Evolutionary conservation across 2,329 filamentous ascomycete genomes (phyloP).

Genomic region (Thyridium curvatum): DNA sequence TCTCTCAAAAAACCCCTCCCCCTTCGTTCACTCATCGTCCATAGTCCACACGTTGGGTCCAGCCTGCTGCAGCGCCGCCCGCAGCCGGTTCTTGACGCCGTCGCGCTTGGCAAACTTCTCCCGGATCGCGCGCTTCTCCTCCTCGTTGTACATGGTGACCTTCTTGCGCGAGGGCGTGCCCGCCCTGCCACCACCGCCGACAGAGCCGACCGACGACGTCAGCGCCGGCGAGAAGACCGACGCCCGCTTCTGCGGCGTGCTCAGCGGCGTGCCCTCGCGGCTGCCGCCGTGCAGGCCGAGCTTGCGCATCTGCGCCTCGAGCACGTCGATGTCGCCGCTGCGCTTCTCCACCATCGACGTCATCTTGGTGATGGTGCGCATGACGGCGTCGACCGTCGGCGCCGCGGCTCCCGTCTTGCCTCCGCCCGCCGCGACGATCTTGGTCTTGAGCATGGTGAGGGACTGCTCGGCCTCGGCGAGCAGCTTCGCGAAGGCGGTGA

Average conservation of each 20-base stretch:
- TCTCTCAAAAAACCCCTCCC: background rate
- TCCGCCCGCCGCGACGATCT: conserved; percentile 48
- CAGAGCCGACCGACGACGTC: conserved; percentile 33
- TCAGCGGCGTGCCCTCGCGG: conserved; percentile 33
- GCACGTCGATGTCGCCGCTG: conserved; percentile 81
- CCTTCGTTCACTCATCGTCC: conserved; percentile 6
- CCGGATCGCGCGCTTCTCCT: conserved; percentile 52
- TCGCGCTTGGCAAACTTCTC: conserved; percentile 39
- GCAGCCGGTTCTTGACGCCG: conserved; percentile 12
- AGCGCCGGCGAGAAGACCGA: conserved; percentile 23
- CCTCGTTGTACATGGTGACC: conserved; percentile 51
- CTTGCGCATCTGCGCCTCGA: conserved; percentile 81
- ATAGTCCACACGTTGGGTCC: conserved; percentile 13
- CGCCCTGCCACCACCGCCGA: conserved; percentile 20
- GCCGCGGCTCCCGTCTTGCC: conserved; percentile 33
- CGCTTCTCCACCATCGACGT: conserved; percentile 87
- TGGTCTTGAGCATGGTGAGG: conserved; percentile 71
- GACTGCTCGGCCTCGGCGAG: conserved; percentile 76
- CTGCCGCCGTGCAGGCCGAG: conserved; percentile 47
- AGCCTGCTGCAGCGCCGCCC: conserved; percentile 35
- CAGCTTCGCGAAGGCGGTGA: conserved; percentile 65
- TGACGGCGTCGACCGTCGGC: conserved; percentile 87
- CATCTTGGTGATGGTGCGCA: conserved; percentile 88
- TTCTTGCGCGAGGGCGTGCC: conserved; percentile 52
- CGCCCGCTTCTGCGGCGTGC: conserved; percentile 35